Evolutionary conservation across 2,329 filamentous ascomycete species (phyloP), one percentile per base, ranked within the genome.

Genomic region (Aspergillus sp.): DNA sequence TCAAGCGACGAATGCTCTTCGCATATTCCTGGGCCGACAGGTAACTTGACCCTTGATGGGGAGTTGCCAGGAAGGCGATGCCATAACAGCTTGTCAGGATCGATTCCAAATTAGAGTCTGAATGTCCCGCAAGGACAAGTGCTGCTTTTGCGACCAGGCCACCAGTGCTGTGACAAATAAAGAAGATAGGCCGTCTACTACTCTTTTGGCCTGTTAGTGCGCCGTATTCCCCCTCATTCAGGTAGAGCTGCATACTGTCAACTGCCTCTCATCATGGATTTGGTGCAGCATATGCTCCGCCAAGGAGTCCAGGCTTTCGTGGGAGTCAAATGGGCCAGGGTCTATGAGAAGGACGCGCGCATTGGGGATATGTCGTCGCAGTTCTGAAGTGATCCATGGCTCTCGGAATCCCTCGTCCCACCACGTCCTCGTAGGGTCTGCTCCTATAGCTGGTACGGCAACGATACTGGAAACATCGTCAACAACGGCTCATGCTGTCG

Each of bases 41-140:
- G 60, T 85, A 85, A 41, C 79, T 85, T 0, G 83, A 85, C 2
- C 83, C 83, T 16, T 82, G 81, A 58, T 86, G 83, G 0, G 83
- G 83, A 1, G 82, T 70, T 56, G 82, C 82, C 76, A 62, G 84
- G 81, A 86, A 86, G 0, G 80, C 81, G 44, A 83, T 77, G 0
- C 83, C 83, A 54, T 85, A 82, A 50, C 82, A 85, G 57, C 82
- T 79, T 41, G 76, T 76, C 43, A 81, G 68, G 11, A 85, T 74
- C 3, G 71, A 66, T 44, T 63, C 53, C 17, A 58, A 55, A 43
- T 53, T 61, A 30, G 64, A 60, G 30, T 59, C 55, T 41, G 63
- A 58, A 44, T 62, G 62, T 16, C 61, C 65, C 16, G 67, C 67
- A 20, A 64, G 49, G 19, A 79, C 73, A 40, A 86, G 60, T 1